Percentiles rank a stretch among this genome's conserved stretches.
Conservation (phyloP, 805 yeast species). For the Candida boidinii region DNA sequence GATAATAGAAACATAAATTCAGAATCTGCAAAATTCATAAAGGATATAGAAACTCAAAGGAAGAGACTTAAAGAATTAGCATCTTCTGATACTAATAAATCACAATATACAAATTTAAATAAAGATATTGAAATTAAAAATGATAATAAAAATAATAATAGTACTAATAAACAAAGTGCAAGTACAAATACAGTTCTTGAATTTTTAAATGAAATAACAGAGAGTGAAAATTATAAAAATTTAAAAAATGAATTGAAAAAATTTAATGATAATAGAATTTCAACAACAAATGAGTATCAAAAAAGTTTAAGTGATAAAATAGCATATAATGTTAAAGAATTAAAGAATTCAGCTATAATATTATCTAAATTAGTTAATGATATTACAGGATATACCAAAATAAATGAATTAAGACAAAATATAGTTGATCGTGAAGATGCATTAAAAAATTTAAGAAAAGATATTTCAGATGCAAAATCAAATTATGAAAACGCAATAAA, state of each 20-base stretch:
- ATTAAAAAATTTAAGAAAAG: slow-evolving; percentile 37
- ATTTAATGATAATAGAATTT: slow-evolving; percentile 17
- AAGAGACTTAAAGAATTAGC: slow-evolving; percentile 4
- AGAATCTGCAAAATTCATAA: slow-evolving; percentile 9
- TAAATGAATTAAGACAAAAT: slow-evolving; percentile 58
- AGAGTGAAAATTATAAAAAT: slow-evolving; percentile 24
- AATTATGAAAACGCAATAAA: slow-evolving; percentile 54
- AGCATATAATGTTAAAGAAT: slow-evolving; percentile 41
- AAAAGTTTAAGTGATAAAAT: slow-evolving; percentile 34
- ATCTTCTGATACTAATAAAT: neutral
- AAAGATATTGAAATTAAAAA: too few relatives aligned
- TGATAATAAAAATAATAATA: too few relatives aligned
- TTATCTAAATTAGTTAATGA: slow-evolving; percentile 73
- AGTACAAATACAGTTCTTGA: slow-evolving; percentile 5
- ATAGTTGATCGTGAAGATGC: slow-evolving; percentile 50
- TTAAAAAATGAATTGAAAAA: slow-evolving; percentile 22
- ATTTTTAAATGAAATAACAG: slow-evolving; percentile 18
- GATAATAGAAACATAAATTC: slow-evolving; percentile 5
- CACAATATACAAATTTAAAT: too few relatives aligned
- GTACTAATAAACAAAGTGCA: too few relatives aligned
- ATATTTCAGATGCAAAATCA: slow-evolving; percentile 40
- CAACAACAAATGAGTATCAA: slow-evolving; percentile 21
- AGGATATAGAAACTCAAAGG: slow-evolving; percentile 10
- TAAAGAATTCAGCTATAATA: slow-evolving; percentile 48
- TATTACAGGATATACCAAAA: slow-evolving; percentile 82